Conservation (phyloP, 768 basidiomycete genomes). For the Lanmaoa rubissima region DNA sequence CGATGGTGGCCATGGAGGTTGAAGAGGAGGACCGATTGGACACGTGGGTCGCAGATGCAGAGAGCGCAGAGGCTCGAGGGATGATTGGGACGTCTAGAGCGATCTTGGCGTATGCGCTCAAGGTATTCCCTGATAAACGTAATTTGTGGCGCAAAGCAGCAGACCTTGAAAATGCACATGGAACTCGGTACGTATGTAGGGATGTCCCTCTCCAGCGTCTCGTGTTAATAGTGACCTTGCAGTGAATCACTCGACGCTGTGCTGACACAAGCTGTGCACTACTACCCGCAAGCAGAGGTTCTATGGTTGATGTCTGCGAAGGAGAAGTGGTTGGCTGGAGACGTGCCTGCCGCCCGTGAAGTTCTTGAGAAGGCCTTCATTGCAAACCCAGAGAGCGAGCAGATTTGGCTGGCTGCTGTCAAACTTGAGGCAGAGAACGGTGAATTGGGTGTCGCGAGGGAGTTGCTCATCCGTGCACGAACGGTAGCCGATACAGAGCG, state of each 20-base stretch:
- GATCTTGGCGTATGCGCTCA: conserved; percentile 86
- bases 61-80: conserved; percentile 70
- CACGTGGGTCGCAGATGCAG: conserved; percentile 91
- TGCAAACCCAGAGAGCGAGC: conserved; percentile 94
- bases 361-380: conserved; percentile 89
- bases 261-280: conserved; percentile 76
- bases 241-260: conserved; percentile 82
- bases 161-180: conserved; percentile 89
- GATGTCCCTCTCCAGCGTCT: neutral
- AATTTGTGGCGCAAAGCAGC: conserved; percentile 90
- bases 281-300: conserved; percentile 94
- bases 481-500: conserved; percentile 90
- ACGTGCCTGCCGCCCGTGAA: conserved; percentile 84
- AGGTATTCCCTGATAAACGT: conserved; percentile 84
- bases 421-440: conserved; percentile 97
- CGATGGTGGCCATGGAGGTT: conserved; percentile 88
- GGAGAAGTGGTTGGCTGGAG: conserved; percentile 90
- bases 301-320: conserved; percentile 99
- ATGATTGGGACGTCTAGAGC: conserved; percentile 83
- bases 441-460: conserved; percentile 80
- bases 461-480: conserved; percentile 84
- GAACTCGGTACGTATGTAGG: conserved; percentile 56
- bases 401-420: conserved; percentile 96
- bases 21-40: conserved; percentile 92
- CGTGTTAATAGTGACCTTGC: conserved; percentile 7